A percentile compares a stretch with the other conserved stretches of the same genome.
phyloP scores from a whole-genome alignment of 441 rosid species.

The Breynia disticha region DNA sequence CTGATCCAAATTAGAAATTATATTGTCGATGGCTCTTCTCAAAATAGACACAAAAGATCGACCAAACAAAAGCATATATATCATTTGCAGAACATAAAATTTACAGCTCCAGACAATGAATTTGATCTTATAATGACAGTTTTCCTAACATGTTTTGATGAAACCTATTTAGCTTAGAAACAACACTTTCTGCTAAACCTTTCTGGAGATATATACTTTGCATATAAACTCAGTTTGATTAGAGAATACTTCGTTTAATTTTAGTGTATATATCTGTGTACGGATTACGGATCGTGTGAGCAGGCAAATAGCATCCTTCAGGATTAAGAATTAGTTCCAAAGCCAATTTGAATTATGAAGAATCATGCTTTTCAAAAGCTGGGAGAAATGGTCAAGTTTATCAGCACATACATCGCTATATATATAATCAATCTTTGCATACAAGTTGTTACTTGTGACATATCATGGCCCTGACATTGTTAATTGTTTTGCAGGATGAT shows the following conservation, averaged over 20 bases:
- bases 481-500: slow-evolving; percentile 52
- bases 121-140: too few species aligned
- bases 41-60: background rate
- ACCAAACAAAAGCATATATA: background rate
- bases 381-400: slow-evolving; percentile 14
- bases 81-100: too few species aligned
- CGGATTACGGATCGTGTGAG: slow-evolving; percentile 9
- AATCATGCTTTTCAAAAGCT: slow-evolving; percentile 13
- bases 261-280: background rate
- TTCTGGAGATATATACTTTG: too few species aligned
- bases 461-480: slow-evolving; percentile 1
- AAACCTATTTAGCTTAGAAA: too few species aligned
- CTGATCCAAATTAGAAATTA: slow-evolving; percentile 22
- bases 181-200: too few species aligned
- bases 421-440: background rate
- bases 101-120: too few species aligned
- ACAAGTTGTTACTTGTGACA: background rate
- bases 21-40: slow-evolving; percentile 18
- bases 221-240: too few species aligned
- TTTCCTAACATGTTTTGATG: too few species aligned
- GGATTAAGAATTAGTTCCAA: slow-evolving; percentile 24
- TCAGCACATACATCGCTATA: too few species aligned
- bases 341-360: slow-evolving; percentile 12
- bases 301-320: slow-evolving; percentile 4
- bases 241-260: slow-evolving; percentile 18